A percentile compares a stretch with the other conserved stretches of the same genome.
These are phyloP conservation scores for Cordyceps cateniannulata DNA, from an alignment of 2,329 filamentous ascomycete genomes.

Conservation along the genomic window DNA sequence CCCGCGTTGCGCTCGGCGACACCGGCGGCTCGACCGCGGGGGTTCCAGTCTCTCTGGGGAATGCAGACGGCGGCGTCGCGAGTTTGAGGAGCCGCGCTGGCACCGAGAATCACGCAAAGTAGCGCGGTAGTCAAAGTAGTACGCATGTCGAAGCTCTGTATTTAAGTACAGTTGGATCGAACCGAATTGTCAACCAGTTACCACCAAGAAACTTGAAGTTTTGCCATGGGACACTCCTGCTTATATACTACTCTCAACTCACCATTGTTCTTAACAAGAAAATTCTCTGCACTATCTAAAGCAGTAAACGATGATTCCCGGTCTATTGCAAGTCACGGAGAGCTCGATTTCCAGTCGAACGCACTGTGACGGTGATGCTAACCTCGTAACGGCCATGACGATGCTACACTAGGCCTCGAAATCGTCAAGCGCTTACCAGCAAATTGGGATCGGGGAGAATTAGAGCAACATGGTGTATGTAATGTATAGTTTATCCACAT, in stretches of 20 bases:
- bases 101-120: neutral
- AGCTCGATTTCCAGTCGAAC: neutral
- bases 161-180: neutral
- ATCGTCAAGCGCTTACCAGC: neutral
- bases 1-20: conserved; percentile 10
- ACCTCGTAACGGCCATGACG: neutral
- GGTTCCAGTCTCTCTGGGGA: conserved; percentile 15
- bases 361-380: neutral
- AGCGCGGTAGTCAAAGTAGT: neutral
- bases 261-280: neutral
- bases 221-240: neutral
- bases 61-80: neutral
- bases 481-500: neutral
- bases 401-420: neutral
- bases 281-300: neutral
- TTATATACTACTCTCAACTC: neutral
- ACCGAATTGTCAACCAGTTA: no score
- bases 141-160: neutral
- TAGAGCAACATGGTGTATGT: neutral
- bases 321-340: neutral
- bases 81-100: neutral
- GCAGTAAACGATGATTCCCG: neutral
- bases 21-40: conserved; percentile 5
- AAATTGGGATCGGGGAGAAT: neutral
- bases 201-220: neutral